Percentiles rank a stretch among this genome's conserved stretches.
These are phyloP conservation scores for Yamadazyma taylorii DNA, from an alignment of 1,139 yeast species.

Conservation along the genomic window DNA sequence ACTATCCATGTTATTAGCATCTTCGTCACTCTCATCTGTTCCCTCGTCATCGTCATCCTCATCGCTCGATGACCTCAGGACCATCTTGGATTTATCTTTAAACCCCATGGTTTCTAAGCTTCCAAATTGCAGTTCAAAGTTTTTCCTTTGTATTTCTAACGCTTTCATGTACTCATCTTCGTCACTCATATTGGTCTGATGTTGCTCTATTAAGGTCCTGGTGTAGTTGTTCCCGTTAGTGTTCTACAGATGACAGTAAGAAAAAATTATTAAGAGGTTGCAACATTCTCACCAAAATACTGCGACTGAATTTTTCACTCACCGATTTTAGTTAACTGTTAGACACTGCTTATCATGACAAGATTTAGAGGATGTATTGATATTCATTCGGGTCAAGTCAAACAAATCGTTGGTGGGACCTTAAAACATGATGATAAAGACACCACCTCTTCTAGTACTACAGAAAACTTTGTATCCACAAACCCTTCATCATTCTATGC, in stretches of 20 bases:
- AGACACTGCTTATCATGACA: conserved; percentile 65
- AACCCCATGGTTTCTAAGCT: conserved; percentile 59
- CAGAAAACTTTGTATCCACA: conserved; percentile 78
- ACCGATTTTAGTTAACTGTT: too few relatives aligned
- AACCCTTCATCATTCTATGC: conserved; percentile 80
- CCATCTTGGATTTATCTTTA: conserved; percentile 49
- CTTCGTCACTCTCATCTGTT: conserved; percentile 4
- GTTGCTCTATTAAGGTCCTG: too few relatives aligned
- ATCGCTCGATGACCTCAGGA: conserved; percentile 1
- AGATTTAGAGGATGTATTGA: conserved; percentile 93
- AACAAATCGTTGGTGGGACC: conserved; percentile 96
- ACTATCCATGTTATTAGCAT: conserved; percentile 13
- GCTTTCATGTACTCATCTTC: conserved; percentile 47
- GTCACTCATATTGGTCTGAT: conserved; percentile 7
- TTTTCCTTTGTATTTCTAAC: conserved; percentile 57
- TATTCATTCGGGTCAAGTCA: conserved; percentile 90
- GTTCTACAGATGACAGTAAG: too few relatives aligned
- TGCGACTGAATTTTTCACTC: conserved; percentile 1
- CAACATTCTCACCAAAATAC: not conserved
- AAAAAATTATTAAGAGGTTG: not conserved
- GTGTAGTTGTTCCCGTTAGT: too few relatives aligned
- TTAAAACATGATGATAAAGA: conserved; percentile 52
- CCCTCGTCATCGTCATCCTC: conserved; percentile 13
- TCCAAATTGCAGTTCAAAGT: conserved; percentile 73
- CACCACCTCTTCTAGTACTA: conserved; percentile 30